phyloP scores from a whole-genome alignment of 1,139 yeast genomes.

The Blastobotrys serpentis region DNA sequence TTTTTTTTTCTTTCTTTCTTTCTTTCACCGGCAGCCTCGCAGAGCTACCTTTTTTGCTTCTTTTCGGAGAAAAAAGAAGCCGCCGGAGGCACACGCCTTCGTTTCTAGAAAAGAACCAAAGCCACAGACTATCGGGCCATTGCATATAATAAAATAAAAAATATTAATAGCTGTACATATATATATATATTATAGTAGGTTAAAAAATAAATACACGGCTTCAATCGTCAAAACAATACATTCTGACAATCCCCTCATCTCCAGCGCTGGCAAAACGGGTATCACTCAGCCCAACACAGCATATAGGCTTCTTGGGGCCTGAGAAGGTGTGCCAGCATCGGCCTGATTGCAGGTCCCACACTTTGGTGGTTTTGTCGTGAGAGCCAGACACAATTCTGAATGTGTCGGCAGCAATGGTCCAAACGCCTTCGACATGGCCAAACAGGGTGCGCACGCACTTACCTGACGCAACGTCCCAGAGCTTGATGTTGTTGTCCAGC shows the following conservation, averaged over 20 bases:
- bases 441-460: constrained; percentile 88
- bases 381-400: constrained; percentile 93
- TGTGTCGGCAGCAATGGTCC: constrained; percentile 95
- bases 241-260: constrained; percentile 78
- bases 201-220: constrained; percentile 10
- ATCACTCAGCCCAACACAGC: constrained; percentile 87
- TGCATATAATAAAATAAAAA: neutral
- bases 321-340: constrained; percentile 90
- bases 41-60: no score
- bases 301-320: constrained; percentile 70
- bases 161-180: neutral
- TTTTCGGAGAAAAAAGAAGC: constrained; percentile 2
- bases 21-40: no score
- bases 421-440: constrained; percentile 97
- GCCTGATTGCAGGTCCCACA: constrained; percentile 95
- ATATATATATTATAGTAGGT: neutral
- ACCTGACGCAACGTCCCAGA: constrained; percentile 89
- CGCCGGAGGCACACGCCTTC: no score
- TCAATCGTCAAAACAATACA: constrained; percentile 65
- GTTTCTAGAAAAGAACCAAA: no score
- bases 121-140: no score
- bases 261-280: constrained; percentile 87
- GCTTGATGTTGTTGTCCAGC: constrained; percentile 85
- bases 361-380: constrained; percentile 84
- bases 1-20: neutral